Evolutionary conservation across 768 basidiomycete genomes (phyloP).

Genomic region (Naematelia aurantialba): DNA sequence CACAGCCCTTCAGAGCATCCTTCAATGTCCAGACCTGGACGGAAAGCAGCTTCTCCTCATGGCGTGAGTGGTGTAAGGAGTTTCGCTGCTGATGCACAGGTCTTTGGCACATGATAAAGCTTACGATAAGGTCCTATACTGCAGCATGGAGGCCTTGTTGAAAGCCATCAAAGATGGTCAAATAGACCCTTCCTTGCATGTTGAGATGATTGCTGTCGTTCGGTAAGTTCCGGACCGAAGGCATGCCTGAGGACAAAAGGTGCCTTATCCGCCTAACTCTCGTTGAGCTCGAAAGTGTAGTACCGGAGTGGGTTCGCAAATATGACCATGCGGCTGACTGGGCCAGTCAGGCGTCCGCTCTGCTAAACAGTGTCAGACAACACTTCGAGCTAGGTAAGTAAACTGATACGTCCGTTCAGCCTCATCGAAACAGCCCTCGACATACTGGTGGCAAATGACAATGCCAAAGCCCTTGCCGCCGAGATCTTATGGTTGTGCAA

Average conservation of each 20-base stretch:
- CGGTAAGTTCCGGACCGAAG: background rate
- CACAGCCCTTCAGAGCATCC: background rate
- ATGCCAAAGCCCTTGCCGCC: background rate
- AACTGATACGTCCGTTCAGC: background rate
- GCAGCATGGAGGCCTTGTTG: background rate
- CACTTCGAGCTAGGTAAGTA: slow-evolving; percentile 7
- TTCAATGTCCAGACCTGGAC: background rate
- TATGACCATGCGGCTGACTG: background rate
- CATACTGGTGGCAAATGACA: background rate
- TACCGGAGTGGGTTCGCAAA: slow-evolving; percentile 3
- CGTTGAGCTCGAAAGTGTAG: background rate
- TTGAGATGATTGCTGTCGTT: slow-evolving; percentile 3
- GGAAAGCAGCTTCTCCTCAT: background rate
- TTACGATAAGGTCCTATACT: background rate
- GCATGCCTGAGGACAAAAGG: background rate
- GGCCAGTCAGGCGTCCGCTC: background rate
- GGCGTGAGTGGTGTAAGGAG: background rate
- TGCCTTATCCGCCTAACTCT: slow-evolving; percentile 1
- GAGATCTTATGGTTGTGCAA: slow-evolving; percentile 6
- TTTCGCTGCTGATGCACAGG: background rate
- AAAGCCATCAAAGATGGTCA: background rate
- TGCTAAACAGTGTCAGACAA: background rate
- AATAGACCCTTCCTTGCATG: background rate
- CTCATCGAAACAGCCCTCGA: background rate
- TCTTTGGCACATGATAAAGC: background rate